phyloP scores from a whole-genome alignment of 768 basidiomycete species.

The Ramaria rubella region DNA sequence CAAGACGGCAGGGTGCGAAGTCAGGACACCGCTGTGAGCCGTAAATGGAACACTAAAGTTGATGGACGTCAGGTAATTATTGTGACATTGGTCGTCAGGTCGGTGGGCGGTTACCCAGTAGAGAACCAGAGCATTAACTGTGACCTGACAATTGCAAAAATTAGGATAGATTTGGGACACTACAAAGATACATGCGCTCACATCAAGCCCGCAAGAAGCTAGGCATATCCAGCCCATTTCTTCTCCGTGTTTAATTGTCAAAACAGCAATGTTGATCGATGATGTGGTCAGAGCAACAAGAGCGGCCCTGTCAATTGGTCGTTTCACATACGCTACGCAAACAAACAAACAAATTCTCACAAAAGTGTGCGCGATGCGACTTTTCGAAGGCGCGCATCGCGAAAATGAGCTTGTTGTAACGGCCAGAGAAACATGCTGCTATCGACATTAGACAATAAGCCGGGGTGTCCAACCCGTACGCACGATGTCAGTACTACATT shows the following conservation, averaged over 20 bases:
- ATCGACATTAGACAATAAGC: neutral
- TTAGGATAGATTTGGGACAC: neutral
- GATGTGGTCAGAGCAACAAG: slow-evolving; percentile 43
- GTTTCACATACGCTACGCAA: neutral
- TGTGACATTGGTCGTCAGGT: neutral
- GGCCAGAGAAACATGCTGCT: slow-evolving; percentile 40
- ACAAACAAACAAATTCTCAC: slow-evolving; percentile 20
- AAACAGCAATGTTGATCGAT: slow-evolving; percentile 38
- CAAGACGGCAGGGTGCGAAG: neutral
- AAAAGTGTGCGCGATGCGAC: slow-evolving; percentile 38
- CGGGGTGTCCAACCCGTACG: neutral
- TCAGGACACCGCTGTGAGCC: neutral
- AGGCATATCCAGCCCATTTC: slow-evolving; percentile 47
- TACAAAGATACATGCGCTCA: slow-evolving; percentile 12
- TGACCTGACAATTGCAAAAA: slow-evolving; percentile 26
- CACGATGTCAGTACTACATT: slow-evolving; percentile 12
- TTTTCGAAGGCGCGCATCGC: slow-evolving; percentile 29
- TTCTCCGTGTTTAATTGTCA: slow-evolving; percentile 39
- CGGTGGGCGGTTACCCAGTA: slow-evolving; percentile 38
- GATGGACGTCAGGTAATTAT: neutral
- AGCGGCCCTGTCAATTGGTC: slow-evolving; percentile 31
- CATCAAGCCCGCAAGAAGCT: slow-evolving; percentile 34
- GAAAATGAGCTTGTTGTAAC: slow-evolving; percentile 29
- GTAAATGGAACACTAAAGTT: slow-evolving; percentile 4
- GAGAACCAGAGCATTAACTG: slow-evolving; percentile 40